Base-by-base conservation (phyloP, 176 grass and related monocot genomes). In the Tuctoria greenei region DNA sequence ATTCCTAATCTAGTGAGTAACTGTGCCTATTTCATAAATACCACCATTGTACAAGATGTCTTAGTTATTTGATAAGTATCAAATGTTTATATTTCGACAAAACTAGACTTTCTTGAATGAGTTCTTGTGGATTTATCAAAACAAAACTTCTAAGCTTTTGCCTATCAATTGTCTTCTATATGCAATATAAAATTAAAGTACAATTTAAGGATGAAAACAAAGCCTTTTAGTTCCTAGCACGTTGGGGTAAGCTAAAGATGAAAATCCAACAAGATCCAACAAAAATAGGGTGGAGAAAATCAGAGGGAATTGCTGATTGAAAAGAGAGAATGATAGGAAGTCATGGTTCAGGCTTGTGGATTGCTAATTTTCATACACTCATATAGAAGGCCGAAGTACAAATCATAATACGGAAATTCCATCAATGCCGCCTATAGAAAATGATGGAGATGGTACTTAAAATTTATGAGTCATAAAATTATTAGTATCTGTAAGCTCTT, bases 1-100 rank as follows among this genome's bases (percentile, higher is more conserved):
- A 63, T 92, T 81, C 95, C 91, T 79, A 93, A 93, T 89, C 77
- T 97, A 84, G 95, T 86, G 84, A 92, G 74, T 86, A 36, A 74
- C 72, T 25, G 59, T 21, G 66, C 49, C 42, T 61, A 50, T 73
- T 11, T 56, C 39, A 43, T 81, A 21, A 57, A 28, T 72, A 56
- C 43, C 39, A 49, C 73, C 17, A 54, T 59, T 40, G 17, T 37
- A 49, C 41, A 76, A 62, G 18, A 62, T 73, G 51, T 77, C 55
- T 18, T 67, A 67, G 35, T 35, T 66, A 39, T 66, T 72, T 16
- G 20, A 17, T 73, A 20, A 44, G 26, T 71, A 28, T 63, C 20
- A 39, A 39, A 70, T 76, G 21, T 57, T 41, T 77, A 9, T 4
- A 37, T 79, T 87, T 44, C 20, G 26, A 35, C n/a, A 61, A 74